Evolutionary conservation across 2,329 filamentous ascomycete species (phyloP).

Genomic region (Fusarium sp.): DNA sequence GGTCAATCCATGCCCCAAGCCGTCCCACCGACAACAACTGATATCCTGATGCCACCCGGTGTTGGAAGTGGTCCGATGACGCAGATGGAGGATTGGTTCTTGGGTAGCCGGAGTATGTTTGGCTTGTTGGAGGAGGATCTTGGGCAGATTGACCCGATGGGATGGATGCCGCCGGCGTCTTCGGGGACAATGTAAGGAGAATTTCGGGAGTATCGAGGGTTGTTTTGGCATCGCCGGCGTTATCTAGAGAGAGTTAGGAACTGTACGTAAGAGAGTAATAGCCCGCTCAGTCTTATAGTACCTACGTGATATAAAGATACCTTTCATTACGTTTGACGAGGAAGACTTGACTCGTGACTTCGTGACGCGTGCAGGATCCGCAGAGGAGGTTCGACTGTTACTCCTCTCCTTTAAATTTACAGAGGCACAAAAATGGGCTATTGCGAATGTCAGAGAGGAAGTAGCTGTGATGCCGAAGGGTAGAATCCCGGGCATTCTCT

Average conservation of each 20-base stretch:
- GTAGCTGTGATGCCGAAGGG: background rate
- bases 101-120: background rate
- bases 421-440: no score
- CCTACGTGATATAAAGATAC: no score
- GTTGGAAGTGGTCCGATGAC: background rate
- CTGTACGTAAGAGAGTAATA: background rate
- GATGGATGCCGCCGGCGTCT: background rate
- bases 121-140: background rate
- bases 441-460: background rate
- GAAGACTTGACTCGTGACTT: background rate
- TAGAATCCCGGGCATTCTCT: background rate
- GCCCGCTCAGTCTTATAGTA: background rate
- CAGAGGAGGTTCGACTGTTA: no score
- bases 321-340: background rate
- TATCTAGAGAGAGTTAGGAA: background rate
- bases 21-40: background rate
- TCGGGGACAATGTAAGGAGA: background rate
- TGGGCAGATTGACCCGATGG: background rate
- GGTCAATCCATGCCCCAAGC: constrained; percentile 30
- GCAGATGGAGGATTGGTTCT: background rate
- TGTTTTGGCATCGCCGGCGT: background rate
- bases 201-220: background rate
- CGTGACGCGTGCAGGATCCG: background rate
- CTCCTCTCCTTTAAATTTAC: no score
- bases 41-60: background rate